Base-by-base conservation (phyloP, 2,329 filamentous ascomycete species). In the Alternaria sp. region DNA sequence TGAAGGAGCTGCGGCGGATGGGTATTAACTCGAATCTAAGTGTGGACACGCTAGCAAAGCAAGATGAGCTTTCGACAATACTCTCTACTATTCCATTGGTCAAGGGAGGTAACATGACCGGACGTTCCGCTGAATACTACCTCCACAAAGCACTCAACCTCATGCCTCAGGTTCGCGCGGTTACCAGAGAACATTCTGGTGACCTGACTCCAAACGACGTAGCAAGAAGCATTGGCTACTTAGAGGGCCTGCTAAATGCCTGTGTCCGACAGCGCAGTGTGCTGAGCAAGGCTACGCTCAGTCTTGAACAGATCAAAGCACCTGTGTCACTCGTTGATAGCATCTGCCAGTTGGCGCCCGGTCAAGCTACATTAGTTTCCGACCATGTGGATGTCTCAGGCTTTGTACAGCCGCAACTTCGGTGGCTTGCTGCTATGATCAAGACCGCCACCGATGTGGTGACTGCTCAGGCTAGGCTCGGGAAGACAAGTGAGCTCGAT, bases 1-100 rank as follows among this genome's bases (percentile, higher is more conserved):
- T 99, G 67, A 94, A 92, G 73, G 88, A 90, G 21, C 83, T 97
- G 26, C 89, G 93, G 36, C 88, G 90, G 61, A 98, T 99, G 95
- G 96, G 96, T 5, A 88, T 99, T 71, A 91, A 90, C 71, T 89
- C 90, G 56, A 97, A 97, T 75, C 84, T 97, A 15, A 89, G 91
- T 67, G 89, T 89, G 13, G 89, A 92, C 74, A 85, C 90, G 46
- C 84, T 98, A 17, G 86, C 87, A 43, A 88, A 88, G 57, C 96
- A 99, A 79, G 85, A 87, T 26, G 91, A 92, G 1, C 83, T 92
- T 8, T 86, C 91, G 6, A 81, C 86, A 6, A 85, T 97, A 2
- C 85, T 99, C 26, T 87, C 92, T 2, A 85, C 85, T 3, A 64
- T 81, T 6, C 75, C 81, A 4, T 15, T 62, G 12, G 57, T 74